Conservation (phyloP, 225 moss, liverwort and hornwort species). For the Polytrichum formosum region DNA sequence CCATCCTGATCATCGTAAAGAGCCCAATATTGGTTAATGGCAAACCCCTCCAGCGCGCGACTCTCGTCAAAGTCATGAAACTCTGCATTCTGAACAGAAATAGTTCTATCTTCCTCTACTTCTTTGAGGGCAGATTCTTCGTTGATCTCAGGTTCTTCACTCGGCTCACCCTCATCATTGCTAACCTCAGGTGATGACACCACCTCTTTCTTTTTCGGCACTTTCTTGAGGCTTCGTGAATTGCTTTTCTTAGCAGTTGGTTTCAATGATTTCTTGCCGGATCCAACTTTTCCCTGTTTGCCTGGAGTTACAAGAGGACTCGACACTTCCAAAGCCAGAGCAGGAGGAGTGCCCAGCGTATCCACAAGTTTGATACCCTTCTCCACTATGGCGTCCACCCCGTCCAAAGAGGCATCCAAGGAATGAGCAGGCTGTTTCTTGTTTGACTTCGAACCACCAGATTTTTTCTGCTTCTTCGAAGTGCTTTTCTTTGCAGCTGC, state of each 20-base stretch:
- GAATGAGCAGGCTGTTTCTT: constrained; percentile 20
- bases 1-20: constrained; percentile 65
- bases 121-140: neutral
- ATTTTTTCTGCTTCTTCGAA: constrained; percentile 25
- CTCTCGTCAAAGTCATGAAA: constrained; percentile 48
- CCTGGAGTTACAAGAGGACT: constrained; percentile 23
- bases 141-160: neutral
- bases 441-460: constrained; percentile 16
- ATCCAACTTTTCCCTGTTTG: constrained; percentile 21
- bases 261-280: constrained; percentile 1
- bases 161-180: constrained; percentile 15
- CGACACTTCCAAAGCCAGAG: constrained; percentile 16
- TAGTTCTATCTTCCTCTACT: constrained; percentile 21
- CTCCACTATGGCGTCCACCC: constrained; percentile 40
- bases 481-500: constrained; percentile 16
- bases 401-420: constrained; percentile 32
- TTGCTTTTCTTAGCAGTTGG: neutral
- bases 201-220: constrained; percentile 10
- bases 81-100: constrained; percentile 42
- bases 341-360: constrained; percentile 14
- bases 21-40: constrained; percentile 41
- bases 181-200: constrained; percentile 16
- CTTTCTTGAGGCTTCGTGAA: constrained; percentile 24
- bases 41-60: constrained; percentile 23
- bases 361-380: constrained; percentile 38